Evolutionary conservation across 1,284 basidiomycete genomes (phyloP).

Genomic region (Sanghuangporus weigelae): DNA sequence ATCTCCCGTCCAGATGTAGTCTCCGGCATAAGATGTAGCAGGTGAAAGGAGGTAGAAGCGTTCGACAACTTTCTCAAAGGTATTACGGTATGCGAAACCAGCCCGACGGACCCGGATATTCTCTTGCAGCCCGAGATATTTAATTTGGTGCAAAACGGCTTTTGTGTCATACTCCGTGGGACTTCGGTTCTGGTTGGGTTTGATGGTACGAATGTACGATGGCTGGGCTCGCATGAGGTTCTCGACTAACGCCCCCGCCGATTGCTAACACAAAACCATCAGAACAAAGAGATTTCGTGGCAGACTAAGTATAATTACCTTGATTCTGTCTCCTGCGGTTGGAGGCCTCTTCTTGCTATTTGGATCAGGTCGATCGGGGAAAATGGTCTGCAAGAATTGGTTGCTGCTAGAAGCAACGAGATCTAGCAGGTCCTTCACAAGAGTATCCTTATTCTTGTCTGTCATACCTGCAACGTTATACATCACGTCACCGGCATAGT

Average conservation of each 20-base stretch:
- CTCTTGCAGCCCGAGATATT: conserved; percentile 98
- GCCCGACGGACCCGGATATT: conserved; percentile 97
- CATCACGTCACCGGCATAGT: conserved; percentile 98
- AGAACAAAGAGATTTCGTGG: conserved; percentile 7
- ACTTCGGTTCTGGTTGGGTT: conserved; percentile 97
- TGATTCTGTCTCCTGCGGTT: conserved; percentile 97
- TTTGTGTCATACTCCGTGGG: conserved; percentile 90
- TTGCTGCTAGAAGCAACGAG: conserved; percentile 80
- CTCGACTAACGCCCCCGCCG: conserved; percentile 92
- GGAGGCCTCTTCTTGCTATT: conserved; percentile 98
- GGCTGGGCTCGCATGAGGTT: conserved; percentile 96
- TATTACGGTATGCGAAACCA: conserved; percentile 96
- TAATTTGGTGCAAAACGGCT: conserved; percentile 97
- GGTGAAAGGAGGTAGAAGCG: conserved; percentile 96
- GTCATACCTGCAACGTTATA: conserved; percentile 99
- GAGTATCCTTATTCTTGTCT: conserved; percentile 99
- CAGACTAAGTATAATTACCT: conserved; percentile 39
- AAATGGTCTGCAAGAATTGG: conserved; percentile 82
- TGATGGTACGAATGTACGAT: conserved; percentile 99
- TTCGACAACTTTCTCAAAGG: conserved; percentile 99
- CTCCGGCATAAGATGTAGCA: conserved; percentile 95
- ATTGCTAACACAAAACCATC: conserved; percentile 44
- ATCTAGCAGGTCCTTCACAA: conserved; percentile 93
- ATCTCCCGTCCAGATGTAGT: conserved; percentile 96
- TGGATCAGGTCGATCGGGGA: conserved; percentile 94